Evolutionary conservation across 2,329 filamentous ascomycete genomes (phyloP).

Genomic region (Huntiella bhutanensis): DNA sequence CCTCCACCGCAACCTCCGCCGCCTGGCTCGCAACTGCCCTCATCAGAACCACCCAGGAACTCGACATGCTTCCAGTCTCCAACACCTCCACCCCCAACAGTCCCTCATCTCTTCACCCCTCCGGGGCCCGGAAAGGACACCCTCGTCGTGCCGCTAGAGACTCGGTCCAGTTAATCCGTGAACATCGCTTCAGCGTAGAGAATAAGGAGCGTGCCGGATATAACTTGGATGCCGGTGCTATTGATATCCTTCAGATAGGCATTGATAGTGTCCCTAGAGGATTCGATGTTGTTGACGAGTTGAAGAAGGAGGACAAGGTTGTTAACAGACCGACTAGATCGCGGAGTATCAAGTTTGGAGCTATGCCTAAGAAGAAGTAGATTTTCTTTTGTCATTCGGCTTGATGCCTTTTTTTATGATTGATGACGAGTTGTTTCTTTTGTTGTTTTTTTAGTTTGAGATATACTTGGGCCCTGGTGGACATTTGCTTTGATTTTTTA

Average conservation of each 20-base stretch:
- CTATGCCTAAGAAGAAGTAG: constrained; percentile 1
- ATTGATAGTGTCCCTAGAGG: constrained; percentile 1
- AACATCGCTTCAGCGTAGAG: constrained; percentile 5
- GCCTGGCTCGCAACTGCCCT: constrained; percentile 4
- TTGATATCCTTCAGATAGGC: neutral
- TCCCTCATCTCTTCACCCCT: neutral
- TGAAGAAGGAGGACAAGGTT: neutral
- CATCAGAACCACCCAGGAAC: constrained; percentile 3
- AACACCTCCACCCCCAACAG: neutral
- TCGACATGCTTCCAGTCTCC: constrained; percentile 6
- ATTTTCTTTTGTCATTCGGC: neutral
- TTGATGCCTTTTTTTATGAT: neutral
- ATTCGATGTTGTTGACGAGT: neutral
- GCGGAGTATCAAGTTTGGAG: constrained; percentile 5
- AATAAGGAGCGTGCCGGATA: constrained; percentile 5
- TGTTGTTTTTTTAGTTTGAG: neutral
- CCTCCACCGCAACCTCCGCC: neutral
- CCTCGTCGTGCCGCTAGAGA: constrained; percentile 6
- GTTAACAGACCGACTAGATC: neutral
- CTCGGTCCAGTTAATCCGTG: constrained; percentile 8
- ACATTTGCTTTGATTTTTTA: neutral
- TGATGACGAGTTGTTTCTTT: neutral
- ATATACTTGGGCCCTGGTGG: neutral
- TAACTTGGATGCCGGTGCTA: constrained; percentile 1
- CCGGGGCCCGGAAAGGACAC: constrained; percentile 5